These are phyloP conservation scores for Pogostemon cablin DNA, from an alignment of 257 asterid genomes.

Conservation along the genomic window DNA sequence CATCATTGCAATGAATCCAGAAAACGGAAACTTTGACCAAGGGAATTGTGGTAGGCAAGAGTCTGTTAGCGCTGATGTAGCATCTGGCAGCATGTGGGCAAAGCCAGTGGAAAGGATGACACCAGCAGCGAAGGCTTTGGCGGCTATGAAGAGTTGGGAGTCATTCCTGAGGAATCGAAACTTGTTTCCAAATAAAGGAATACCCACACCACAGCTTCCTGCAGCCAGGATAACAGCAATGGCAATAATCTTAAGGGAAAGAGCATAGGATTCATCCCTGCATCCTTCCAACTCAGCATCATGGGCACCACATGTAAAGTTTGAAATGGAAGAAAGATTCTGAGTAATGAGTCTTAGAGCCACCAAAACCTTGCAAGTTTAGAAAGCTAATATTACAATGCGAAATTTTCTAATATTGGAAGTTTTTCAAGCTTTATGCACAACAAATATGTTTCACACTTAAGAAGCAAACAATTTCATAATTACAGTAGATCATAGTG, in stretches of 20 bases:
- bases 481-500: constrained; percentile 5
- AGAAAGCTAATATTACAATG: background rate
- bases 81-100: constrained; percentile 87
- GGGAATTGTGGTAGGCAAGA: constrained; percentile 68
- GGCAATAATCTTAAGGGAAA: background rate
- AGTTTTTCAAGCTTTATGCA: background rate
- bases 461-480: background rate
- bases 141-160: constrained; percentile 17
- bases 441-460: background rate
- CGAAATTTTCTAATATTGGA: background rate
- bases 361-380: constrained; percentile 29
- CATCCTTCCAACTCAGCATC: constrained; percentile 48
- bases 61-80: constrained; percentile 58
- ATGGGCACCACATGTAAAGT: constrained; percentile 38
- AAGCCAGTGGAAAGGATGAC: constrained; percentile 62
- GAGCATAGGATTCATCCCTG: constrained; percentile 34
- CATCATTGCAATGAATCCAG: constrained; percentile 87
- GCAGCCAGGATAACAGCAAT: background rate
- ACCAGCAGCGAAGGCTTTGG: constrained; percentile 13
- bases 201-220: constrained; percentile 9
- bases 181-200: constrained; percentile 10
- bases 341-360: constrained; percentile 49
- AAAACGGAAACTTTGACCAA: constrained; percentile 79
- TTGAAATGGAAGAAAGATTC: constrained; percentile 62
- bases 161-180: constrained; percentile 24